Evolutionary conservation across 2,329 filamentous ascomycete species (phyloP).

Genomic region (Hymenoscyphus infarciens): DNA sequence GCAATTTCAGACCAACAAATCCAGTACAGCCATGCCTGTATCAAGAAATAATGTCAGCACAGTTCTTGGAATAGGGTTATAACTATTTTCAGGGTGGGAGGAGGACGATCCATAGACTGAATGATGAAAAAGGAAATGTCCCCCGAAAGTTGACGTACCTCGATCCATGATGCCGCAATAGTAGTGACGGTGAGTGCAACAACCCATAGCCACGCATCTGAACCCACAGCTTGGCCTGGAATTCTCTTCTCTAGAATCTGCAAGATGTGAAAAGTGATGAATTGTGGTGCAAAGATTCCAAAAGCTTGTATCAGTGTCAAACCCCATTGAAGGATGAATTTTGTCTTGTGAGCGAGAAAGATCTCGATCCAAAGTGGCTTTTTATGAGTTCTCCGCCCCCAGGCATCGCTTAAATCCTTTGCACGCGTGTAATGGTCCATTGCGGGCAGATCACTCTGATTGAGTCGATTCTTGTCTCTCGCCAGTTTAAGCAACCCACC

Average conservation of each 20-base stretch:
- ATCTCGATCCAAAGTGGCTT: constrained; percentile 57
- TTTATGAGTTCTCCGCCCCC: constrained; percentile 45
- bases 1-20: constrained; percentile 59
- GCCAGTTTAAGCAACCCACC: constrained; percentile 51
- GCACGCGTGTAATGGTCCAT: constrained; percentile 54
- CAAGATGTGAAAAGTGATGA: constrained; percentile 64
- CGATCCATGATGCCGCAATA: constrained; percentile 51
- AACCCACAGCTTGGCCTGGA: constrained; percentile 43
- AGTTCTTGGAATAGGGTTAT: no score
- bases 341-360: constrained; percentile 35
- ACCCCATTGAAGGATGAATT: constrained; percentile 55
- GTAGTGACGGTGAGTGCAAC: constrained; percentile 59
- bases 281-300: constrained; percentile 65
- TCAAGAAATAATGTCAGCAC: not conserved
- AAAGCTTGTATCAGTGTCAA: constrained; percentile 42
- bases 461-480: constrained; percentile 54
- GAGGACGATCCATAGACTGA: not conserved
- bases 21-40: constrained; percentile 57
- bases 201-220: constrained; percentile 66
- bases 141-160: constrained; percentile 34
- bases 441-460: constrained; percentile 59
- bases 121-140: not conserved
- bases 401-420: constrained; percentile 48
- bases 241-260: constrained; percentile 56
- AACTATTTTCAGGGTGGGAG: not conserved